A percentile compares a stretch with the other conserved stretches of the same genome.
These are phyloP conservation scores for Chlamydomonas sp. DNA, from an alignment of 139 green algal genomes.

Conservation along the genomic window DNA sequence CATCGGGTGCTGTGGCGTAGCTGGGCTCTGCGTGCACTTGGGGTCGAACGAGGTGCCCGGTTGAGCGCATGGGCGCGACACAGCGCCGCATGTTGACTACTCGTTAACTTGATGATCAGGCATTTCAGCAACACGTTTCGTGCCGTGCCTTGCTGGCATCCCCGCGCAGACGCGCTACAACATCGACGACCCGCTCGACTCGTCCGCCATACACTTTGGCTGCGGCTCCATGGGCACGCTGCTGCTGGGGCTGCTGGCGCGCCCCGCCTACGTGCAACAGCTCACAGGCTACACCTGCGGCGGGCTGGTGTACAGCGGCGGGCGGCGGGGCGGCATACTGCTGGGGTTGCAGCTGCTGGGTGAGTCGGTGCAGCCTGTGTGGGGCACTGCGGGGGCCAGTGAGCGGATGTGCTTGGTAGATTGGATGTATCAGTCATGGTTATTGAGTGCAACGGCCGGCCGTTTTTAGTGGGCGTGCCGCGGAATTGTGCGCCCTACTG, in stretches of 20 bases:
- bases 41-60: too few species aligned
- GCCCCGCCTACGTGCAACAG: constrained; percentile 49
- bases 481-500: too few species aligned
- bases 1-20: too few species aligned
- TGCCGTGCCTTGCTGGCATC: too few species aligned
- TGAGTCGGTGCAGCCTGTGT: constrained; percentile 6
- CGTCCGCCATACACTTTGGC: constrained; percentile 46
- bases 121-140: not conserved
- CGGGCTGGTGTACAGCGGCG: constrained; percentile 51
- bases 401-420: too few species aligned
- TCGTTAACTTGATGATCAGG: too few species aligned
- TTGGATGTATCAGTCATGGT: not conserved
- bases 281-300: constrained; percentile 46
- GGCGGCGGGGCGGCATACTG: constrained; percentile 40
- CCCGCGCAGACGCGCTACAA: not conserved
- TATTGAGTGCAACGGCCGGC: too few species aligned
- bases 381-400: too few species aligned
- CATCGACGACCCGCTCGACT: constrained; percentile 63
- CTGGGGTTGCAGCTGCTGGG: constrained; percentile 58
- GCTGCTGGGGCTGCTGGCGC: constrained; percentile 51
- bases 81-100: too few species aligned
- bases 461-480: too few species aligned
- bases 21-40: too few species aligned
- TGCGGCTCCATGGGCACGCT: constrained; percentile 45
- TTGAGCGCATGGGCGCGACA: too few species aligned